phyloP scores from a whole-genome alignment of 2,329 filamentous ascomycete genomes.

The Microsporum canis region DNA sequence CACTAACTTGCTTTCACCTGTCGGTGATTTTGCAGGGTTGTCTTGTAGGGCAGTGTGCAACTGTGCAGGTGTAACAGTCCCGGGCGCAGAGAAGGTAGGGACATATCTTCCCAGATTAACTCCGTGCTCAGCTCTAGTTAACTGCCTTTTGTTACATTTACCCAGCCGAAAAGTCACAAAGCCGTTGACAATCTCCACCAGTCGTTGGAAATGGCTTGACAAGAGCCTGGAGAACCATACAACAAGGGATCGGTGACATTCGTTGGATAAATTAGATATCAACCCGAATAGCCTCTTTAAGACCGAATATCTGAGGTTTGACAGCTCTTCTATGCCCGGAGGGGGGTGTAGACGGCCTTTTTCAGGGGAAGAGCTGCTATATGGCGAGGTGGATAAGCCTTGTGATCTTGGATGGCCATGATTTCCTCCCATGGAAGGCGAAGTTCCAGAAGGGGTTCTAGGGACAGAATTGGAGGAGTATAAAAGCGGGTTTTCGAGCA shows the following conservation, averaged over 20 bases:
- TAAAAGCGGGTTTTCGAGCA: constrained; percentile 68
- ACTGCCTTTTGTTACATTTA: constrained; percentile 57
- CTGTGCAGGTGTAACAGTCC: constrained; percentile 53
- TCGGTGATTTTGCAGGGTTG: constrained; percentile 28
- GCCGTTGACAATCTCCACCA: constrained; percentile 64
- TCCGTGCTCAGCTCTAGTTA: constrained; percentile 45
- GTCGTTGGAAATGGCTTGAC: constrained; percentile 53
- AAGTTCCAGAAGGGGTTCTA: constrained; percentile 4
- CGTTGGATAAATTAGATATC: constrained; percentile 60
- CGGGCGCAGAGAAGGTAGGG: constrained; percentile 58
- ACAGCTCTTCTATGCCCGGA: constrained; percentile 13
- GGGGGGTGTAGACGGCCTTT: constrained; percentile 20
- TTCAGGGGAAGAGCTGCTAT: constrained; percentile 15
- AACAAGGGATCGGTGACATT: constrained; percentile 66
- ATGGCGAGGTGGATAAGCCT: constrained; percentile 16
- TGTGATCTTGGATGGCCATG: constrained; percentile 9
- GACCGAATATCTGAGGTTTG: constrained; percentile 66
- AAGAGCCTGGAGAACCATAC: constrained; percentile 67
- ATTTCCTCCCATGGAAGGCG: neutral
- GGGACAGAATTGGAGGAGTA: constrained; percentile 34
- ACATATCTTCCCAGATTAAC: constrained; percentile 52
- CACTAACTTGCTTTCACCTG: constrained; percentile 41
- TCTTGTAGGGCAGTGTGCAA: constrained; percentile 63
- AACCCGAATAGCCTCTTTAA: constrained; percentile 76
- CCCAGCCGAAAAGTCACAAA: constrained; percentile 74